These are phyloP conservation scores for Arabidopsis thaliana DNA, from an alignment of 345 rosid genomes.

Conservation along the genomic window DNA sequence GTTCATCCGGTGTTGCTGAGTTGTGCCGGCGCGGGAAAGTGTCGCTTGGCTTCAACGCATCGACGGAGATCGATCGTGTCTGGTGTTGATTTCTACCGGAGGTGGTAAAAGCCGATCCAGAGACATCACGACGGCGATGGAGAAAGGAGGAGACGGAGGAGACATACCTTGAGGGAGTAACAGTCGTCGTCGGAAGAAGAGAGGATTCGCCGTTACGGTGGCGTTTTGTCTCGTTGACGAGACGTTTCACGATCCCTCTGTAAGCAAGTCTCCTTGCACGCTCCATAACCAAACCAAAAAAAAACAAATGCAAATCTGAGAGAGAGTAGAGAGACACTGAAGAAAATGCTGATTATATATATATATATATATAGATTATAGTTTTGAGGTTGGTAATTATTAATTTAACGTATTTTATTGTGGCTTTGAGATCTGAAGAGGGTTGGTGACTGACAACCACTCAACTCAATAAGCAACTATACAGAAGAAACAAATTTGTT, in stretches of 20 bases:
- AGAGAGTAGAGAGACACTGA: neutral
- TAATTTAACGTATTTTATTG: neutral
- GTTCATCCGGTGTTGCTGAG: conserved; percentile 83
- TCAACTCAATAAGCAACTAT: conserved; percentile 15
- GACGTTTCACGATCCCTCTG: conserved; percentile 73
- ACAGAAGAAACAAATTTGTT: neutral
- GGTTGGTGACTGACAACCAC: conserved; percentile 30
- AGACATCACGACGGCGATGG: conserved; percentile 35
- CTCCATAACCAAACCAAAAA: conserved; percentile 55
- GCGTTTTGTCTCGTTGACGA: conserved; percentile 60
- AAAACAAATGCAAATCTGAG: neutral
- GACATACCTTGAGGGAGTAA: conserved; percentile 69
- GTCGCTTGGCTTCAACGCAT: conserved; percentile 71
- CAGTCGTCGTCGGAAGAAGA: conserved; percentile 19
- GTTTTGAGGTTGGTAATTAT: neutral
- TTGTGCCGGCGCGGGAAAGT: conserved; percentile 86
- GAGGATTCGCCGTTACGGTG: conserved; percentile 47
- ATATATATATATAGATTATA: neutral
- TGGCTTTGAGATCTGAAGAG: conserved; percentile 1
- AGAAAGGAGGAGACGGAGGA: conserved; percentile 66
- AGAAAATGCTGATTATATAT: neutral
- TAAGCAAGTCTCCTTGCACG: conserved; percentile 83
- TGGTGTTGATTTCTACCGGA: neutral
- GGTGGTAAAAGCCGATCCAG: conserved; percentile 31
- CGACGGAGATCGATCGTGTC: conserved; percentile 58